Base-by-base conservation (phyloP, 1,284 basidiomycete species). In the Vanrija humicola region DNA sequence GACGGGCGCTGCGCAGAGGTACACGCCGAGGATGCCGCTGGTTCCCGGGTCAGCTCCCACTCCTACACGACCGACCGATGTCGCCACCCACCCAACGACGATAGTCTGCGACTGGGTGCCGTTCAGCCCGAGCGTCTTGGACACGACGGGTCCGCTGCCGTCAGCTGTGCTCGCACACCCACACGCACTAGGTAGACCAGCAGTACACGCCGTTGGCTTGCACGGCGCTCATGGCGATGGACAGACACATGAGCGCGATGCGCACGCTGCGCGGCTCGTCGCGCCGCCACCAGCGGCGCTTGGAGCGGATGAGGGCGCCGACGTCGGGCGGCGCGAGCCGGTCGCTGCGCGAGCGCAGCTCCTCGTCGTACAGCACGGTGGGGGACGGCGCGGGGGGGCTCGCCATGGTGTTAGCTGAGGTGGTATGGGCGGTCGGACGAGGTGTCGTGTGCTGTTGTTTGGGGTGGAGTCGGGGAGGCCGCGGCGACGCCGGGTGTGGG, bases 151-250 rank as follows among this genome's bases (percentile, higher is more conserved):
- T 0, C 76, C 76, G 62, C 68, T 70, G 52, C 21, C 21, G 5
- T 23, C 21, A 23, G 5, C 26, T 3, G 48, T 64, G 56, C 43
- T 40, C 43, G 23, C 23, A 2, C 34, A 10, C 1, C 12, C 28
- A 28, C 28, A 63, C 68, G 52, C 55, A 70, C 68, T 77, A 77
- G 1, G 73, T 74, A 2, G 74, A 73, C 74, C 74, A 77, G 50
- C 66, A 74, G 58, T 75, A 76, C n/a, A 75, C 74, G n/a, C 76
- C 76, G 56, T 77, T 76, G 1, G 76, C 74, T 56, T 72, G 72
- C 0, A 75, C 42, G 6, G 74, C 67, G 29, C 68, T 70, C 29
- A 70, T 28, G 3, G 48, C 58, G 10, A 77, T 73, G 52, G 62
- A 63, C 5, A 68, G 23, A 43, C 71, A 71, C 26, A 70, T 76